A percentile compares a stretch with the other conserved stretches of the same genome.
phyloP scores from a whole-genome alignment of 495 filamentous ascomycete genomes.

The Tetracladium marchalianum region DNA sequence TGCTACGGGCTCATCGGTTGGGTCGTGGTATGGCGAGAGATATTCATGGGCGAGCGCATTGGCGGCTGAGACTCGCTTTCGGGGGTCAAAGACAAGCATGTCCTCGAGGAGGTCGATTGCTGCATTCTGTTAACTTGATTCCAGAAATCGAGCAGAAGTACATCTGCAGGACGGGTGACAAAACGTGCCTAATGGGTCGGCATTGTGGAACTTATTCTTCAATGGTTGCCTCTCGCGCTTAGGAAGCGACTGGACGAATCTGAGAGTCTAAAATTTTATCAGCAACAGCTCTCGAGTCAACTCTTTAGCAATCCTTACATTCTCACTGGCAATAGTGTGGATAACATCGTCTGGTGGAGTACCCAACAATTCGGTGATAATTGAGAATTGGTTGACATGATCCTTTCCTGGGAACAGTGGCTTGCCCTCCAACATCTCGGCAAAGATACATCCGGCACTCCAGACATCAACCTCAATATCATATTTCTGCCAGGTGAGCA shows the following conservation, averaged over 20 bases:
- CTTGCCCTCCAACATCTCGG: conserved; percentile 98
- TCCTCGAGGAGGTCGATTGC: conserved; percentile 89
- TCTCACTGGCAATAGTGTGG: conserved; percentile 95
- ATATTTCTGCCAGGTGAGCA: conserved; percentile 99
- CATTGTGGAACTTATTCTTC: conserved; percentile 89
- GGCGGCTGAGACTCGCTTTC: conserved; percentile 76
- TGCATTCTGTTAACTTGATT: conserved; percentile 23
- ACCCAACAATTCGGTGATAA: conserved; percentile 95
- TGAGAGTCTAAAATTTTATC: conserved; percentile 55
- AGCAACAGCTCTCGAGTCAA: not conserved
- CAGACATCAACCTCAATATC: conserved; percentile 99
- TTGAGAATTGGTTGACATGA: conserved; percentile 98
- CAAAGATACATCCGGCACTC: conserved; percentile 98
- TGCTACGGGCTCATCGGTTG: conserved; percentile 87
- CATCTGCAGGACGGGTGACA: not conserved
- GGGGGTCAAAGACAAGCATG: conserved; percentile 97
- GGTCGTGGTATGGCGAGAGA: conserved; percentile 92
- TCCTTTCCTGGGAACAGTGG: conserved; percentile 98
- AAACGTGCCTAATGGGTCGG: conserved; percentile 73
- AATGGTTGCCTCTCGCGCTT: conserved; percentile 87
- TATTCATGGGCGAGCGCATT: conserved; percentile 87
- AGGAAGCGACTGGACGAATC: conserved; percentile 97
- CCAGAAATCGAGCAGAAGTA: not conserved
- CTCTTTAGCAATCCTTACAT: conserved; percentile 40
- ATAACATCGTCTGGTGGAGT: conserved; percentile 99